Evolutionary conservation across 371 early-diverging fungal species (phyloP).

Genomic region (Mortierella sp.): DNA sequence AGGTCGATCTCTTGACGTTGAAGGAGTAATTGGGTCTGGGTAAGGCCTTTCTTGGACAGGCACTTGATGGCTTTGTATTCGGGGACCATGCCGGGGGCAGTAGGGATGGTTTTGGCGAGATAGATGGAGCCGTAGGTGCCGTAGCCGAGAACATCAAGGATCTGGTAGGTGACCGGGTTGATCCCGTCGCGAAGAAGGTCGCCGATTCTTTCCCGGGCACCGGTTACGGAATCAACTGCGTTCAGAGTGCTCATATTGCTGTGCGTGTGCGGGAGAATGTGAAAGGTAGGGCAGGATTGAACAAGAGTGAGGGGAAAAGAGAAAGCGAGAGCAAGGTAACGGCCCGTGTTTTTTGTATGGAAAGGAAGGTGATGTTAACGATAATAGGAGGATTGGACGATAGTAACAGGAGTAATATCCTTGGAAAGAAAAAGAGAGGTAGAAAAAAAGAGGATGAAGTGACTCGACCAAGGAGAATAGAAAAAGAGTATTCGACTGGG

Average conservation of each 20-base stretch:
- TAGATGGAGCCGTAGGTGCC: slow-evolving; percentile 75
- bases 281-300: slow-evolving; percentile 3
- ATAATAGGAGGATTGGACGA: neutral
- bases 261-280: slow-evolving; percentile 19
- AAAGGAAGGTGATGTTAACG: slow-evolving; percentile 12
- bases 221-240: slow-evolving; percentile 59
- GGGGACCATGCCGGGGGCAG: slow-evolving; percentile 26
- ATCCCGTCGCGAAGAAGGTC: slow-evolving; percentile 32
- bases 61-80: slow-evolving; percentile 80
- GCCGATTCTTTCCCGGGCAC: slow-evolving; percentile 61
- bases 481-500: slow-evolving; percentile 23
- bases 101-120: slow-evolving; percentile 64
- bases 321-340: slow-evolving; percentile 5
- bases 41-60: slow-evolving; percentile 75
- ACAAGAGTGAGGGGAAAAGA: neutral
- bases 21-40: slow-evolving; percentile 69
- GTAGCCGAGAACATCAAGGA: slow-evolving; percentile 69
- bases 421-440: slow-evolving; percentile 4
- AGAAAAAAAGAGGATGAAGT: slow-evolving; percentile 13
- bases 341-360: slow-evolving; percentile 1
- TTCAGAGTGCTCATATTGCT: slow-evolving; percentile 36
- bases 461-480: slow-evolving; percentile 26
- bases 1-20: slow-evolving; percentile 85
- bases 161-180: slow-evolving; percentile 37
- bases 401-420: slow-evolving; percentile 14